These are phyloP conservation scores for Ceratocystis diversiconidia DNA, from an alignment of 2,329 filamentous ascomycete genomes.

Conservation along the genomic window DNA sequence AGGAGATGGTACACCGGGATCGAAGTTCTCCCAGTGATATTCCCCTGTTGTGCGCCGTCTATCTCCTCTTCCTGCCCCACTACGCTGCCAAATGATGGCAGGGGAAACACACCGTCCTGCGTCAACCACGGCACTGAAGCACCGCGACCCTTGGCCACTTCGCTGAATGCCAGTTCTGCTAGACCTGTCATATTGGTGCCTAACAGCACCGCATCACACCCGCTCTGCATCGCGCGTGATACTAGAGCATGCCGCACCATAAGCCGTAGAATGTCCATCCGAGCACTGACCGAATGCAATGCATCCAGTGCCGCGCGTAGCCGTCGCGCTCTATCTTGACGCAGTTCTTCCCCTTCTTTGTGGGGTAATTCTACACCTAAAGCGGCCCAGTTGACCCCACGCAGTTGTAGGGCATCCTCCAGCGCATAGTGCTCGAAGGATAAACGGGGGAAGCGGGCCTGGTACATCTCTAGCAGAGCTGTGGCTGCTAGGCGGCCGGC, in stretches of 20 bases:
- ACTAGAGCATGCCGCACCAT: constrained; percentile 60
- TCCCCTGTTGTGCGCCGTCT: neutral
- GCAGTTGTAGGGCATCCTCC: constrained; percentile 42
- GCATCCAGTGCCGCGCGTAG: constrained; percentile 43
- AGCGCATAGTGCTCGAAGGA: constrained; percentile 49
- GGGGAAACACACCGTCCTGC: constrained; percentile 49
- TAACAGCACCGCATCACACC: constrained; percentile 60
- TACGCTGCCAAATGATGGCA: constrained; percentile 23
- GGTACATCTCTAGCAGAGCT: constrained; percentile 38
- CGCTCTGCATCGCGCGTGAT: constrained; percentile 42
- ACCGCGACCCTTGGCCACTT: constrained; percentile 83
- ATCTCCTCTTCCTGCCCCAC: neutral
- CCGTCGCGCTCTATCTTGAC: constrained; percentile 25
- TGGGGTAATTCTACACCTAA: constrained; percentile 29
- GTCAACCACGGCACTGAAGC: constrained; percentile 70
- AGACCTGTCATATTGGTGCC: constrained; percentile 79
- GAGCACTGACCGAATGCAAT: constrained; percentile 60
- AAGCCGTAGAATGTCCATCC: constrained; percentile 56
- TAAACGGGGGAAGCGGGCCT: constrained; percentile 50
- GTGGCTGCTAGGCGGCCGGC: constrained; percentile 27
- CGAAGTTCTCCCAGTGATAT: constrained; percentile 18
- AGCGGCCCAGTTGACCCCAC: constrained; percentile 39
- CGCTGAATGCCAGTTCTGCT: constrained; percentile 70
- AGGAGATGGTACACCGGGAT: constrained; percentile 56
- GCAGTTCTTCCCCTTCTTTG: constrained; percentile 39